Base-by-base conservation (phyloP, 768 basidiomycete species). In the Tremella mesenterica region DNA sequence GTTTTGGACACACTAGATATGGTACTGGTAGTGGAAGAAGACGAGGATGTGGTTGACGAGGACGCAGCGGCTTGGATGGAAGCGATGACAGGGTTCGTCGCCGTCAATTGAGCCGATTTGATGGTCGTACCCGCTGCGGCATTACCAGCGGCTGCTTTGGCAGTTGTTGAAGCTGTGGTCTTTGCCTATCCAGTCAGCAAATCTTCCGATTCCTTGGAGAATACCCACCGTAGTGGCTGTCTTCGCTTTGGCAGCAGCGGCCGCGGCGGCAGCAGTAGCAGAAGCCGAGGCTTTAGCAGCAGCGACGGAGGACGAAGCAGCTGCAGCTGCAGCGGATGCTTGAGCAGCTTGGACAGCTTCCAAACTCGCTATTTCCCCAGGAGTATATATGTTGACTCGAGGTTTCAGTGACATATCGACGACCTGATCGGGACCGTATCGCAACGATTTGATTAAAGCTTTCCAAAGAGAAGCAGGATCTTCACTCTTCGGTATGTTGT, bases 161-260 rank as follows among this genome's bases (percentile, higher is more conserved):
- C 34, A 13, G 23, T 38, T 10, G 33, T 43, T 31, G 9, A 53
- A 30, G 14, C 34, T 44, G 20, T 46, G n/a, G 38, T 18, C 23
- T 41, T 41, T 4, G 38, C 14, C 38, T 41, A 14, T 41, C 14
- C 38, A 8, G 38, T 41, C 38, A 41, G 38, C 23, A 5, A 5
- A 16, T 8, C 23, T 5, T 14, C 38, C n/a, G 38, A 5, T 14
- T 5, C 23, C 14, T 23, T 8, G 14, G 4, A 18, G 38, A 41
- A 41, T 29, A 2, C 52, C 44, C 25, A 53, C 52, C 3, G 43
- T 53, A 21, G 16, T 39, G 44, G 54, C 21, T 10, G 55, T 41
- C 36, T 54, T 39, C 25, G 48, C 38, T 33, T 45, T 26, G n/a
- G 59, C 38, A 36, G 16, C 25, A 10, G 12, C 31, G n/a, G 48